Percentiles rank a stretch among this genome's conserved stretches.
phyloP scores from a whole-genome alignment of 2,329 filamentous ascomycete genomes.

The Colletotrichum godetiae region DNA sequence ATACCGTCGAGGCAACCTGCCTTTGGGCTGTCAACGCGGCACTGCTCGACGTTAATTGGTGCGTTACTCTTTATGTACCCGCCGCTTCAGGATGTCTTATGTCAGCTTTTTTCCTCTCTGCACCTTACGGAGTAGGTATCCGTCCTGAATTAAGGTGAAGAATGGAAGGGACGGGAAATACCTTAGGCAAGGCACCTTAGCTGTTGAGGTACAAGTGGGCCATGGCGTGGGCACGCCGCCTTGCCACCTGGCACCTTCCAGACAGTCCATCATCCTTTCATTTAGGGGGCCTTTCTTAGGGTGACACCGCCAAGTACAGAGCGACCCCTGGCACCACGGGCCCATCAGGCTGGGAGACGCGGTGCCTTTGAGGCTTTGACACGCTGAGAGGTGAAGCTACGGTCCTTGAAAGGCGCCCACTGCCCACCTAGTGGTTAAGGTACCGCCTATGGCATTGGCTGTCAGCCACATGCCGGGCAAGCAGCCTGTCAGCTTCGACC shows the following conservation, averaged over 20 bases:
- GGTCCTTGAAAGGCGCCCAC: neutral
- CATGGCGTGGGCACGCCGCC: neutral
- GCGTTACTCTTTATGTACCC: no score
- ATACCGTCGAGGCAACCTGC: neutral
- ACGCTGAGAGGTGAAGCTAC: neutral
- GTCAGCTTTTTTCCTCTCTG: neutral
- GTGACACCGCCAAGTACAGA: neutral
- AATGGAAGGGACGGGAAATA: neutral
- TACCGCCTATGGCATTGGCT: neutral
- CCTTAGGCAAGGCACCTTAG: no score
- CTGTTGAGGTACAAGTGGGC: neutral
- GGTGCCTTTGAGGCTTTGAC: neutral
- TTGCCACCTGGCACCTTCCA: slow-evolving; percentile 2
- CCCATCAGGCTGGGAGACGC: neutral
- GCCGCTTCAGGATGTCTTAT: neutral
- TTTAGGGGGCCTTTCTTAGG: neutral
- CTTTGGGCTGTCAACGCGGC: neutral
- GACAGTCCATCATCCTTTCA: neutral
- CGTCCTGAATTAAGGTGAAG: neutral
- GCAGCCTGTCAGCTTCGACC: slow-evolving; percentile 28
- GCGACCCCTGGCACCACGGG: neutral
- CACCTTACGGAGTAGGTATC: neutral
- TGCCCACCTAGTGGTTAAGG: neutral
- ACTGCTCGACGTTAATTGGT: neutral
- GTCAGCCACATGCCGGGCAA: neutral